Conservation (phyloP, 2,329 filamentous ascomycete genomes). For the Colletotrichum chrysophilum region DNA sequence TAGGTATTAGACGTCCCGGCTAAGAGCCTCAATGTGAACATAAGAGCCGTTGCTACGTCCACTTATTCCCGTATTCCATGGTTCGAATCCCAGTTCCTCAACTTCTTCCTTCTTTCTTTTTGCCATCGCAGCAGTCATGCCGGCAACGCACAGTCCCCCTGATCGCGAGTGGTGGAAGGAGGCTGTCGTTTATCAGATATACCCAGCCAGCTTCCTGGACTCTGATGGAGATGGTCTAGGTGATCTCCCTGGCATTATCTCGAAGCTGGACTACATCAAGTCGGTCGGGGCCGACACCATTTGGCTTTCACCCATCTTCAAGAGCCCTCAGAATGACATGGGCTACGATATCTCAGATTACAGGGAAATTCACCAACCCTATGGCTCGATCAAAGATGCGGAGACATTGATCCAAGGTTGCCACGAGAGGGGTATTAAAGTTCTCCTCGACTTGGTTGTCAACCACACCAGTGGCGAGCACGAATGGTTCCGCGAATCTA, state of each 20-base stretch:
- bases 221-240: conserved; percentile 27
- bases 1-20: background rate
- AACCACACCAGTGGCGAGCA: conserved; percentile 44
- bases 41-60: background rate
- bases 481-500: conserved; percentile 62
- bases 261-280: conserved; percentile 31
- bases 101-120: background rate
- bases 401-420: conserved; percentile 64
- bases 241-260: conserved; percentile 27
- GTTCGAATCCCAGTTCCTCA: background rate
- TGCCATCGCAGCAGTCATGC: background rate
- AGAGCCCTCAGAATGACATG: conserved; percentile 62
- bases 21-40: background rate
- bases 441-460: conserved; percentile 32
- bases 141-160: background rate
- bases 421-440: conserved; percentile 43
- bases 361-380: conserved; percentile 43
- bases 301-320: conserved; percentile 32
- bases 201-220: conserved; percentile 40
- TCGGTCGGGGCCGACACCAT: conserved; percentile 24
- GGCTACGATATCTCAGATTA: conserved; percentile 72
- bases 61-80: background rate
- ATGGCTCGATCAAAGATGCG: conserved; percentile 70
- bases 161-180: conserved; percentile 57
- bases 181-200: conserved; percentile 60